Conservation (phyloP, 805 yeast genomes). For the Ogataea nonfermentans region DNA sequence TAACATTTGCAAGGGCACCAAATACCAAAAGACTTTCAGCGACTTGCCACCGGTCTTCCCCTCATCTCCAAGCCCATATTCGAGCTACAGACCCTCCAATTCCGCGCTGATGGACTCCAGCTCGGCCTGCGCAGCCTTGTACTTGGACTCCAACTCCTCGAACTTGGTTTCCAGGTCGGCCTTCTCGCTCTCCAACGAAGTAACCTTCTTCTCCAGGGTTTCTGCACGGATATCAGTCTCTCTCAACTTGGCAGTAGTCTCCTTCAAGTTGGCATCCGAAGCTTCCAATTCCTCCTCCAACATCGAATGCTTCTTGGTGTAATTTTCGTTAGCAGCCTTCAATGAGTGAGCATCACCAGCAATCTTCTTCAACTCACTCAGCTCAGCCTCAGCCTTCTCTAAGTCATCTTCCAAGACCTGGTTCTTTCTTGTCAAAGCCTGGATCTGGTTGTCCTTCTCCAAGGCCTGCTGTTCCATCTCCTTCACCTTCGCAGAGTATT, state of each 20-base stretch:
- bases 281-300: constrained; percentile 90
- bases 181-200: constrained; percentile 88
- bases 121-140: constrained; percentile 84
- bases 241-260: constrained; percentile 90
- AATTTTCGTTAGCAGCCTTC: constrained; percentile 86
- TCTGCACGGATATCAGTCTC: constrained; percentile 95
- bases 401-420: constrained; percentile 80
- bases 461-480: constrained; percentile 87
- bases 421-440: constrained; percentile 88
- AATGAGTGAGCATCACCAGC: constrained; percentile 90
- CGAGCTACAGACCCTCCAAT: constrained; percentile 66
- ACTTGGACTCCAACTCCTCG: constrained; percentile 82
- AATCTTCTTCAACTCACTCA: constrained; percentile 73
- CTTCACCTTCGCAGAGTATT: constrained; percentile 74
- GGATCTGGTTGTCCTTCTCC: constrained; percentile 93
- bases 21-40: constrained; percentile 3
- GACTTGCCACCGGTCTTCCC: constrained; percentile 2
- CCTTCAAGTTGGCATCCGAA: constrained; percentile 86
- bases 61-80: constrained; percentile 1
- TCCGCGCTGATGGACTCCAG: constrained; percentile 96
- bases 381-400: constrained; percentile 73
- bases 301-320: constrained; percentile 82
- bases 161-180: constrained; percentile 86
- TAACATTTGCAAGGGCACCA: constrained; percentile 8
- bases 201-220: constrained; percentile 90